These are phyloP conservation scores for Coffea canephora DNA, from an alignment of 257 asterid genomes.

Conservation along the genomic window DNA sequence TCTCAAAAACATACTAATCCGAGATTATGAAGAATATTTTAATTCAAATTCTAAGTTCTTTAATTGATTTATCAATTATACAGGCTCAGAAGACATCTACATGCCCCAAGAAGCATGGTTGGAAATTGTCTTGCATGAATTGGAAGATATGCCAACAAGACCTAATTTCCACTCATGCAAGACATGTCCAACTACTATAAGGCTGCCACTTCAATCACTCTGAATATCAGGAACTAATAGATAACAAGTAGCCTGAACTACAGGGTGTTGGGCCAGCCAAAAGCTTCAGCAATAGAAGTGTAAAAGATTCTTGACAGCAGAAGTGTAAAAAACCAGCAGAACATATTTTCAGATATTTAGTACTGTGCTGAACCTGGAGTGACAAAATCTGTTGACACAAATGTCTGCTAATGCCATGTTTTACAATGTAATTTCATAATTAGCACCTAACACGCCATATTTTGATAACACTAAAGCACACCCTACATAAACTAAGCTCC, in stretches of 20 bases:
- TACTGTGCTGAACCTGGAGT: not conserved
- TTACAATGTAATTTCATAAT: not conserved
- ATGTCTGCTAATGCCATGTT: not conserved
- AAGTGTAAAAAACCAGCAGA: not conserved
- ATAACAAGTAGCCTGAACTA: not conserved
- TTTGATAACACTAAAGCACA: not conserved
- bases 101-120: no score
- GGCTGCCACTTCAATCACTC: not conserved
- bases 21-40: not conserved
- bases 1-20: not conserved
- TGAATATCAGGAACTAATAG: not conserved
- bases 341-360: not conserved
- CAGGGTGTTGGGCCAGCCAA: not conserved
- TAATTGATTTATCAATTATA: not conserved
- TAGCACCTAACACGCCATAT: not conserved
- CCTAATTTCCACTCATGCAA: not conserved
- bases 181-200: not conserved
- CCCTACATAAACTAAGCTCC: not conserved
- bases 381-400: not conserved
- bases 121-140: not conserved
- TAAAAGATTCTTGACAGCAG: no score
- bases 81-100: not conserved
- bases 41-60: not conserved
- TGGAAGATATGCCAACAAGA: not conserved
- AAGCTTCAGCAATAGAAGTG: not conserved